Base-by-base conservation (phyloP, 2,329 filamentous ascomycete species). In the Hypocrella siamensis region DNA sequence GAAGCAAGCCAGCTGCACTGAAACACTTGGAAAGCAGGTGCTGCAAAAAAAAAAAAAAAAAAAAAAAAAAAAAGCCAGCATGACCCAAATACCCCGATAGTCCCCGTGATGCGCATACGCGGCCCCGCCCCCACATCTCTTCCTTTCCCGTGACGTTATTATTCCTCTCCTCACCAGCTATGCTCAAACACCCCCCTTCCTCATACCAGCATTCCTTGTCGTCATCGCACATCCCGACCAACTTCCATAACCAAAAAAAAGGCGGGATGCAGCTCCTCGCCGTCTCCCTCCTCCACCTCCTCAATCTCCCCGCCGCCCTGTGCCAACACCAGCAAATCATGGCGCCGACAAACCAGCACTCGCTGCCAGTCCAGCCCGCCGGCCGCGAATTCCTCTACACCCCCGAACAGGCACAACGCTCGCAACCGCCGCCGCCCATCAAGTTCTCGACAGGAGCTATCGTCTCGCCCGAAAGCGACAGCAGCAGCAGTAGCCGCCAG, bases 401-500 rank as follows among this genome's bases (percentile, higher is more conserved):
- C 12, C 17, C 19, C 14, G 19, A 16, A 22, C 21, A 7, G 21
- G 8, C 8, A 22, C 21, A 22, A 22, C 8, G 8, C n/a, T 10
- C 8, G 17, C 33, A 32, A 5, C 19, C 26, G 3, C 37, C 19
- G 19, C 33, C 26, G 7, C 34, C 19, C 17, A 22, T 33, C 30
- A 34, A 28, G 21, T 33, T 39, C 34, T 28, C 31, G 30, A 9
- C 28, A 26, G n/a, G 12, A 21, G 19, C 19, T 33, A 11, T 31
- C 32, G 6, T 28, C 31, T 11, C 24, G 17, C 22, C 26, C 28
- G n/a, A n/a, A n/a, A n/a, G n/a, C n/a, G n/a, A 30, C 25, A 34
- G 31, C 18, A 32, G 30, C 35, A 30, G 38, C 28, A 26, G 36
- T 26, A 12, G 26, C 29, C 31, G 26, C 29, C 42, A 19, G 25